Percentiles rank a stretch among this genome's conserved stretches.
phyloP scores from a whole-genome alignment of 1,284 basidiomycete genomes.

The Microbotryomycetes sp. region DNA sequence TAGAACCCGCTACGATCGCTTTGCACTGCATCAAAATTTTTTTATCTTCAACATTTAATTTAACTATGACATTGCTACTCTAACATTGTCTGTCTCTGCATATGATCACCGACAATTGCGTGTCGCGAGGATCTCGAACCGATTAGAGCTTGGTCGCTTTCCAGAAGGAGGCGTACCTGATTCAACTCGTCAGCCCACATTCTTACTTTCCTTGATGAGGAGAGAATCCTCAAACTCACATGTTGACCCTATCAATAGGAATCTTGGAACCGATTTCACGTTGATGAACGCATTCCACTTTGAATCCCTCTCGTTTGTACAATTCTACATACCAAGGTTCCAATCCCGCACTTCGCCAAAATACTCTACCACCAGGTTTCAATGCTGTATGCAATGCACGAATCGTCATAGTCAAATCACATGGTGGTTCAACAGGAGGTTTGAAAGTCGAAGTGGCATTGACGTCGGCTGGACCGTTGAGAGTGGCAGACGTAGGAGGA shows the following conservation, averaged over 20 bases:
- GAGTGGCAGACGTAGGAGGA: background rate
- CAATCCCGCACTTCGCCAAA: slow-evolving; percentile 65
- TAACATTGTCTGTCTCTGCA: no score
- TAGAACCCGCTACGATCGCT: no score
- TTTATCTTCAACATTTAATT: no score
- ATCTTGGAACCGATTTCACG: slow-evolving; percentile 38
- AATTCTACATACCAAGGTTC: slow-evolving; percentile 67
- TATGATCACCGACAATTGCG: no score
- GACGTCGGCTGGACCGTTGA: slow-evolving; percentile 3
- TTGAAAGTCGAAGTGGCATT: background rate
- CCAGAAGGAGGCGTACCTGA: slow-evolving; percentile 45
- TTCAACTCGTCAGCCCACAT: background rate
- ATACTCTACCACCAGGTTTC: slow-evolving; percentile 57
- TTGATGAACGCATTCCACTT: slow-evolving; percentile 45
- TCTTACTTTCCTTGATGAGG: no score
- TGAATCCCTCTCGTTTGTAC: slow-evolving; percentile 51
- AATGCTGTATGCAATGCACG: slow-evolving; percentile 58
- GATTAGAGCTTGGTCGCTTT: slow-evolving; percentile 40
- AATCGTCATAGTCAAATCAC: slow-evolving; percentile 44
- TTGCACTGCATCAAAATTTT: no score
- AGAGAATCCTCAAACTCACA: slow-evolving; percentile 45
- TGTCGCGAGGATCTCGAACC: background rate
- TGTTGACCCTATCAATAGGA: slow-evolving; percentile 59
- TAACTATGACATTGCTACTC: no score
- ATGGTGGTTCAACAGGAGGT: slow-evolving; percentile 30